These are phyloP conservation scores for Nicotiana attenuata DNA, from an alignment of 257 asterid species.

Conservation along the genomic window DNA sequence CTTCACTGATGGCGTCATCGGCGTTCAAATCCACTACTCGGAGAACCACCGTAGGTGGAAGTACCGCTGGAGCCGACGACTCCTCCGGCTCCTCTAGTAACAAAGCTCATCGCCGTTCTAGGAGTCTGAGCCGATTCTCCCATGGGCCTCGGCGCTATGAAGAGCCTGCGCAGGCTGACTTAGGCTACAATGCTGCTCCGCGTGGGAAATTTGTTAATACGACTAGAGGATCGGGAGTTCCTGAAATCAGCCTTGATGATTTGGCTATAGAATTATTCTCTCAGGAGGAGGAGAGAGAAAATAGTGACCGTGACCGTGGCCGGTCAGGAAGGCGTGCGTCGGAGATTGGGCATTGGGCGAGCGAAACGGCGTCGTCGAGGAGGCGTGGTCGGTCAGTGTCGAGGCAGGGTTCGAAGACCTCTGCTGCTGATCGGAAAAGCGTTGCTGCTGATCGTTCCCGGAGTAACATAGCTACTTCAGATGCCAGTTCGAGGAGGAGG, in stretches of 20 bases:
- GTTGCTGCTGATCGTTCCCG: constrained; percentile 22
- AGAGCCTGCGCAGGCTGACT: constrained; percentile 24
- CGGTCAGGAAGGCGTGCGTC: constrained; percentile 34
- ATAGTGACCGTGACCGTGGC: constrained; percentile 30
- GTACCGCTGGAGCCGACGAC: constrained; percentile 21
- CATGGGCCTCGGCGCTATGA: constrained; percentile 29
- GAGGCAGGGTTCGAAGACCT: constrained; percentile 25
- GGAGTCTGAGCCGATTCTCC: constrained; percentile 41
- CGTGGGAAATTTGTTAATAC: constrained; percentile 80
- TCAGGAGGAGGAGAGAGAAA: constrained; percentile 29
- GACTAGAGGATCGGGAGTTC: constrained; percentile 58
- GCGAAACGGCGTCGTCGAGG: constrained; percentile 69
- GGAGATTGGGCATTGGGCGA: constrained; percentile 76
- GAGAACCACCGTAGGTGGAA: constrained; percentile 42
- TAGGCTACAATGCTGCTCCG: constrained; percentile 31
- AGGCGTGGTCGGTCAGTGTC: constrained; percentile 83
- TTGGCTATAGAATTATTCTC: constrained; percentile 69
- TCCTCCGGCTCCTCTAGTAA: constrained; percentile 21
- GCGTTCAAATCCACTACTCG: constrained; percentile 68
- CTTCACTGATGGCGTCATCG: constrained; percentile 67
- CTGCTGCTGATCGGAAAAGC: constrained; percentile 22
- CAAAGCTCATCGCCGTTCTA: constrained; percentile 35
- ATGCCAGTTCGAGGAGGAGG: constrained; percentile 48
- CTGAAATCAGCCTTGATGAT: constrained; percentile 86
- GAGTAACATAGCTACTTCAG: constrained; percentile 27